Evolutionary conservation across 2,329 filamentous ascomycete genomes (phyloP).

Genomic region (Fusarium xyrophilum): DNA sequence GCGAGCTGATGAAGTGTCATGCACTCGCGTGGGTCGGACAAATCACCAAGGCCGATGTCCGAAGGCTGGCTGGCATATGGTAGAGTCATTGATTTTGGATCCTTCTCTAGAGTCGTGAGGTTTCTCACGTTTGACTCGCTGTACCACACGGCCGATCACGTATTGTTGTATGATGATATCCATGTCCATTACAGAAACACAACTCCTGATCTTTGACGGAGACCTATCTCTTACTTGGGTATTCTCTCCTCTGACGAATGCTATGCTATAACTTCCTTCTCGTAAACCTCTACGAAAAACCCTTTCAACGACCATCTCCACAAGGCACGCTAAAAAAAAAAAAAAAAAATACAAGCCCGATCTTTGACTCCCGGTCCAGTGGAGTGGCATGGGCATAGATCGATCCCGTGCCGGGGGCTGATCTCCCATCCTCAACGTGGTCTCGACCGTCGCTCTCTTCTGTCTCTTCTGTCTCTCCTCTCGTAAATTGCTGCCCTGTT

Average conservation of each 20-base stretch:
- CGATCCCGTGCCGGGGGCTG: constrained; percentile 20
- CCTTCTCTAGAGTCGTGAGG: neutral
- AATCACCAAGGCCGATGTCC: constrained; percentile 42
- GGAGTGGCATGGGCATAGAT: no score
- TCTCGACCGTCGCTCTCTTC: constrained; percentile 13
- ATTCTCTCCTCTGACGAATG: no score
- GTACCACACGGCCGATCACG: neutral
- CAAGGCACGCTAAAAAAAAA: constrained; percentile 17
- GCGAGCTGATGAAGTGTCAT: constrained; percentile 12
- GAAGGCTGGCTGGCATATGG: constrained; percentile 25
- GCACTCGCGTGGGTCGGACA: constrained; percentile 33
- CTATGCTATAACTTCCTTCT: no score
- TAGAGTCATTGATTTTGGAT: constrained; percentile 26
- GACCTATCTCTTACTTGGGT: neutral
- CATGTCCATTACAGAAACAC: neutral
- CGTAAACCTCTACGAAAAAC: neutral
- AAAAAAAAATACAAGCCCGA: constrained; percentile 8
- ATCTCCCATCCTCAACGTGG: constrained; percentile 6
- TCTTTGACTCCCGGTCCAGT: constrained; percentile 12
- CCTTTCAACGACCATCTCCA: constrained; percentile 4
- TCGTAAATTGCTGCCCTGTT: neutral
- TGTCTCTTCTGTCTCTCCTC: no score
- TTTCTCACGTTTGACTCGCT: neutral
- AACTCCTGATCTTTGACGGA: neutral
- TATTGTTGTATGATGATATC: neutral